Conservation (phyloP, 2,329 filamentous ascomycete genomes). For the Elsinoe ampelina region DNA sequence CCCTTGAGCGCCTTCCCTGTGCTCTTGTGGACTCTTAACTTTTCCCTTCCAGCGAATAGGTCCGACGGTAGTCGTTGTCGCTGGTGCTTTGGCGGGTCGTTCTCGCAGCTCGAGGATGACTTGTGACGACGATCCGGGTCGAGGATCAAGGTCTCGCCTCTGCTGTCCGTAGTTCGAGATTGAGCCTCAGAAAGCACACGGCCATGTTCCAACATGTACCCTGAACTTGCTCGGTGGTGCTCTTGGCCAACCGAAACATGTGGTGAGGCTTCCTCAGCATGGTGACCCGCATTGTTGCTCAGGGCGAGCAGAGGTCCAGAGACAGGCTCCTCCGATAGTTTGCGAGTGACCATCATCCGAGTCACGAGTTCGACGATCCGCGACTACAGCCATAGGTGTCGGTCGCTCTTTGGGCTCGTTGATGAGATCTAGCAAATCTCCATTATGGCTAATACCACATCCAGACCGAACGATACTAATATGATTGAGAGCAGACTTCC, state of each 20-base stretch:
- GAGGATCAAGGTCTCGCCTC: neutral
- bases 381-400: neutral
- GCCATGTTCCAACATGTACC: neutral
- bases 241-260: neutral
- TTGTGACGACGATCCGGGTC: neutral
- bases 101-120: constrained; percentile 5
- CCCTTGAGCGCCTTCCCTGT: neutral
- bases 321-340: neutral
- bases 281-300: neutral
- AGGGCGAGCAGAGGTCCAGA: neutral
- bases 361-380: neutral
- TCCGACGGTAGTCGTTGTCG: neutral
- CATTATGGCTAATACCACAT: neutral
- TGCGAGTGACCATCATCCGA: neutral
- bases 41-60: neutral
- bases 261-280: neutral
- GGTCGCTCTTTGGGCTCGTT: neutral
- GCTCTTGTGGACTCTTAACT: neutral
- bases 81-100: neutral
- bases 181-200: neutral
- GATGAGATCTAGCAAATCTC: neutral
- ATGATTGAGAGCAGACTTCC: neutral
- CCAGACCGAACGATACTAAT: too few species aligned
- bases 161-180: too few species aligned
- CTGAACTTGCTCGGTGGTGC: neutral